Percentiles rank a stretch among this genome's conserved stretches.
Conservation (phyloP, 2,329 filamentous ascomycete species). For the Camptophora hylomeconis region DNA sequence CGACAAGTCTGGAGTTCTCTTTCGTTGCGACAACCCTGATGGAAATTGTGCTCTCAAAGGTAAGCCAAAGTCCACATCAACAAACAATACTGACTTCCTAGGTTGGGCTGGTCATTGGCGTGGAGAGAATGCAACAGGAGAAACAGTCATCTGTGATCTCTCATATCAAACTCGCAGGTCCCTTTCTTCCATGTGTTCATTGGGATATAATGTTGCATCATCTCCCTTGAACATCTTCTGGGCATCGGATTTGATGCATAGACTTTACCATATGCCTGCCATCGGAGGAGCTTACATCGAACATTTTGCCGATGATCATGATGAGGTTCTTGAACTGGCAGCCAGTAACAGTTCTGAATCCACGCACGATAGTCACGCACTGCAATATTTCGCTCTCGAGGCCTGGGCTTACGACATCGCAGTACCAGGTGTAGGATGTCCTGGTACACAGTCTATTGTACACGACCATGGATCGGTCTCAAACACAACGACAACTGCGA, state of each 20-base stretch:
- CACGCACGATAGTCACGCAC: conserved; percentile 45
- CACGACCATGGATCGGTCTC: conserved; percentile 9
- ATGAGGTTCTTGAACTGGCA: conserved; percentile 41
- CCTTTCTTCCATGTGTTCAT: conserved; percentile 46
- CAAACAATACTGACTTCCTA: conserved; percentile 19
- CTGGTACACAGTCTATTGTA: no score
- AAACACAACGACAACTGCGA: conserved; percentile 8
- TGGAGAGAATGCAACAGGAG: conserved; percentile 48
- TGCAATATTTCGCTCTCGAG: conserved; percentile 58
- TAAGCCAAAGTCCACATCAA: conserved; percentile 22
- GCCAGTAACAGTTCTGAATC: conserved; percentile 33
- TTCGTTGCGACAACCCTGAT: conserved; percentile 58
- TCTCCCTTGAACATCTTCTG: conserved; percentile 49
- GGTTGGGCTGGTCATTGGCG: conserved; percentile 58
- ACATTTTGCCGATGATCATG: conserved; percentile 49
- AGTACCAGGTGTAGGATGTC: conserved; percentile 49
- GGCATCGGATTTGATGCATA: conserved; percentile 54
- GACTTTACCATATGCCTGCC: conserved; percentile 48
- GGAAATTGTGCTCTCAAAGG: conserved; percentile 44
- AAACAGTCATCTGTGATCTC: conserved; percentile 57
- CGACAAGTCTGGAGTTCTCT: conserved; percentile 44
- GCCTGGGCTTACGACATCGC: conserved; percentile 53
- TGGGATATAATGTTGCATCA: conserved; percentile 48
- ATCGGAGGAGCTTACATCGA: conserved; percentile 48
- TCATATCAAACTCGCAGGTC: conserved; percentile 46